Percentiles rank a stretch among this genome's conserved stretches.
These are phyloP conservation scores for Rheum nobile DNA, from an alignment of 148 eudicot genomes.

Conservation along the genomic window DNA sequence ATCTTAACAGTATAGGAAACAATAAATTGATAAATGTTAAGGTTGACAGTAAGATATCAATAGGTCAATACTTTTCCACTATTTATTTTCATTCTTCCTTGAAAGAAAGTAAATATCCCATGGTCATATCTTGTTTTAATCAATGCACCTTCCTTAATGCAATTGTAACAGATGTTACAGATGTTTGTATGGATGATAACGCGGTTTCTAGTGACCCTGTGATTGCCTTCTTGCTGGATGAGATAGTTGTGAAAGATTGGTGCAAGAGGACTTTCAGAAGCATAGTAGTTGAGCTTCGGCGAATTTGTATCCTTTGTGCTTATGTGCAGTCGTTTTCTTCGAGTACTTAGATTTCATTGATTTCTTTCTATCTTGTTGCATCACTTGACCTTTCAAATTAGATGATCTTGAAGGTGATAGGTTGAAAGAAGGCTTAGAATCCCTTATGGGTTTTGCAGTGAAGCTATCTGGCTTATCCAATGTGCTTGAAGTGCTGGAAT, in stretches of 20 bases:
- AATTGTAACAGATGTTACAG: conserved; percentile 61
- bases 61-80: background rate
- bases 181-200: conserved; percentile 99
- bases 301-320: conserved; percentile 61
- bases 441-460: conserved; percentile 41
- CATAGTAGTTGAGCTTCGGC: conserved; percentile 43
- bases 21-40: background rate
- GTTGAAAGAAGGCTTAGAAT: conserved; percentile 40
- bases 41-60: background rate
- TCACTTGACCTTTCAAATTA: conserved; percentile 39
- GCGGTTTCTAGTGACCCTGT: conserved; percentile 98
- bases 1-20: background rate
- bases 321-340: background rate
- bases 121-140: background rate
- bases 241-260: conserved; percentile 98
- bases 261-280: conserved; percentile 71
- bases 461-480: conserved; percentile 59
- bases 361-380: background rate
- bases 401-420: conserved; percentile 41
- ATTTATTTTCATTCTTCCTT: background rate
- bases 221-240: conserved; percentile 86
- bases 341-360: background rate
- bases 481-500: conserved; percentile 80
- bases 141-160: conserved; percentile 37
- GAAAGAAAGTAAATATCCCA: no score